Percentiles rank a stretch among this genome's conserved stretches.
phyloP scores from a whole-genome alignment of 1,139 yeast genomes.

The Magnusiomyces tetraspermus region DNA sequence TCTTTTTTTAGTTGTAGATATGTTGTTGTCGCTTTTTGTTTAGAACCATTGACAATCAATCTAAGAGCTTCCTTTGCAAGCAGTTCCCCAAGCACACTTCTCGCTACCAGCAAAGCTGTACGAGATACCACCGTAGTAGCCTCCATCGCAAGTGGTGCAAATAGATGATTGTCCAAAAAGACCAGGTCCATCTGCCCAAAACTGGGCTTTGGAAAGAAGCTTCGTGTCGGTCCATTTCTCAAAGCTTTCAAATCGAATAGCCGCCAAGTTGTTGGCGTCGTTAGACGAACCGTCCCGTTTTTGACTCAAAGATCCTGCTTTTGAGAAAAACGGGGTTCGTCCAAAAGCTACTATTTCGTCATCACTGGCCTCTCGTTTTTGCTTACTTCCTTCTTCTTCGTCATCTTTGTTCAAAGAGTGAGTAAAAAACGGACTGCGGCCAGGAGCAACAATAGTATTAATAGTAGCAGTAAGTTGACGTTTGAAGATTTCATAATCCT shows the following conservation, averaged over 20 bases:
- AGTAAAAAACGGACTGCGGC: constrained; percentile 1
- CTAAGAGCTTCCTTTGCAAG: background rate
- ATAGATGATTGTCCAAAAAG: background rate
- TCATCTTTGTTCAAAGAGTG: background rate
- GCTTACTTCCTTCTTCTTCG: too few species aligned
- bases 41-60: too few species aligned
- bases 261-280: too few species aligned
- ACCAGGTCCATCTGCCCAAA: background rate
- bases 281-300: background rate
- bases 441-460: background rate
- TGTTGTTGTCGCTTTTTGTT: too few species aligned
- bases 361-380: too few species aligned
- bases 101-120: background rate
- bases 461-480: background rate
- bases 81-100: background rate
- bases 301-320: background rate
- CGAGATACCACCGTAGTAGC: background rate
- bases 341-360: background rate
- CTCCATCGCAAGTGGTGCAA: constrained; percentile 4
- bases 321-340: background rate
- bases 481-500: background rate
- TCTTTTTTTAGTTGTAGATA: too few species aligned
- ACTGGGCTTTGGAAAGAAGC: background rate
- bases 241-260: background rate
- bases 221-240: background rate